Evolutionary conservation across 2,329 filamentous ascomycete species (phyloP), one percentile per base, ranked within the genome.

Genomic region (Diaporthe caulivora): DNA sequence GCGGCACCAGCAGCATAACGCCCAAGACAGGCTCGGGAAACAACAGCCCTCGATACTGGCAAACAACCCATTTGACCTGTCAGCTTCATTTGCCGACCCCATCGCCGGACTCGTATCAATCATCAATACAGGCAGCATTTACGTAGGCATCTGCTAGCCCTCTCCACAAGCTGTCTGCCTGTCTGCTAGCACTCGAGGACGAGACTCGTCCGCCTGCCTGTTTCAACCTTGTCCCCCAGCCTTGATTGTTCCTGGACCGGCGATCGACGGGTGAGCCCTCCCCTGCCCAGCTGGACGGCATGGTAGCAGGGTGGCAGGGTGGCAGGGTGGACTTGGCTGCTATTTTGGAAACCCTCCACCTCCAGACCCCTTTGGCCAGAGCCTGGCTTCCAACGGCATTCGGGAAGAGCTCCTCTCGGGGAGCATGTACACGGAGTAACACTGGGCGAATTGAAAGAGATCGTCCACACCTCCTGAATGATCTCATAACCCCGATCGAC

Each of bases 211-310:
- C 44, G n/a, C 44, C 3, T 6, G 29, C 31, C 44, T 65, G 62
- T 65, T 65, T 65, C 44, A 65, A 65, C 62, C 62, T 65, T 65
- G 62, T 29, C 44, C 58, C 55, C 60, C 37, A 49, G 42, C 60
- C 62, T 21, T 65, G 44, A 34, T 49, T n/a, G 21, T 49, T 49
- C 60, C 34, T 51, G 29, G 62, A 37, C 31, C 13, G 44, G 62
- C 62, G 62, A 65, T 51, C 62, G 44, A 65, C 44, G 51, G 11
- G 29, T 65, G 29, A 26, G 44, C 21, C 44, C 21, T 17, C 26
- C 58, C 60, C n/a, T 65, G 60, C 37, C 60, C 29, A 65, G 60
- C 60, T 51, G 60, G 60, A 49, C 8, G 11, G 29, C 37, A 40
- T 6, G 37, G 37, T 40, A 10, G 37, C 37, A 40, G 37, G 37